phyloP scores from a whole-genome alignment of 2,329 filamentous ascomycete species.

The Fusarium sp. region DNA sequence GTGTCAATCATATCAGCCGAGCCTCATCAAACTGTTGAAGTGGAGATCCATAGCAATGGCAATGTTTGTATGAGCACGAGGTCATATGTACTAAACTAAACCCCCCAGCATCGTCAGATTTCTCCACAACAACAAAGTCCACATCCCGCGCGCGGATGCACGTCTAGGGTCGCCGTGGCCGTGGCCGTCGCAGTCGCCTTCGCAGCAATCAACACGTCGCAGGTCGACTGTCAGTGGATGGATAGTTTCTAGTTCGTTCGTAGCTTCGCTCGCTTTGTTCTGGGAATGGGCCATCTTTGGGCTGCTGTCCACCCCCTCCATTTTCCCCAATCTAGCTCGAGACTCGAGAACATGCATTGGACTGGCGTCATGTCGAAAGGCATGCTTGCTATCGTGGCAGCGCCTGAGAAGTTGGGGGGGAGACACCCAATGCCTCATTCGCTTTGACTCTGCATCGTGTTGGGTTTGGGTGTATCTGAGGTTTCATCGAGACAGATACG shows the following conservation, averaged over 20 bases:
- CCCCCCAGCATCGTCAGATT: slow-evolving; percentile 41
- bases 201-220: slow-evolving; percentile 49
- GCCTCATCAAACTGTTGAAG: slow-evolving; percentile 37
- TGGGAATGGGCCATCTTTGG: slow-evolving; percentile 35
- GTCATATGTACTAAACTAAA: no score
- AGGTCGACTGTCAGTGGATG: slow-evolving; percentile 41
- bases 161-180: slow-evolving; percentile 37
- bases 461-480: slow-evolving; percentile 34
- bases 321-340: no score
- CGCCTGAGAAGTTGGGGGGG: slow-evolving; percentile 50
- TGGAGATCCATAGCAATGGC: slow-evolving; percentile 24
- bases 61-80: neutral
- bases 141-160: slow-evolving; percentile 43
- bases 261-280: slow-evolving; percentile 20
- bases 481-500: neutral
- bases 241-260: no score
- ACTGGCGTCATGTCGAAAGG: slow-evolving; percentile 47
- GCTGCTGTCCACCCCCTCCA: slow-evolving; percentile 47
- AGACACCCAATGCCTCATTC: slow-evolving; percentile 34
- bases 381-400: slow-evolving; percentile 57
- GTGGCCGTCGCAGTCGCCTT: slow-evolving; percentile 29
- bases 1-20: slow-evolving; percentile 31
- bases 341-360: slow-evolving; percentile 33
- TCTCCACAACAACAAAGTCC: slow-evolving; percentile 42
- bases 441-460: slow-evolving; percentile 21